phyloP scores from a whole-genome alignment of 2,329 filamentous ascomycete species.

The Exophiala dermatitidis region DNA sequence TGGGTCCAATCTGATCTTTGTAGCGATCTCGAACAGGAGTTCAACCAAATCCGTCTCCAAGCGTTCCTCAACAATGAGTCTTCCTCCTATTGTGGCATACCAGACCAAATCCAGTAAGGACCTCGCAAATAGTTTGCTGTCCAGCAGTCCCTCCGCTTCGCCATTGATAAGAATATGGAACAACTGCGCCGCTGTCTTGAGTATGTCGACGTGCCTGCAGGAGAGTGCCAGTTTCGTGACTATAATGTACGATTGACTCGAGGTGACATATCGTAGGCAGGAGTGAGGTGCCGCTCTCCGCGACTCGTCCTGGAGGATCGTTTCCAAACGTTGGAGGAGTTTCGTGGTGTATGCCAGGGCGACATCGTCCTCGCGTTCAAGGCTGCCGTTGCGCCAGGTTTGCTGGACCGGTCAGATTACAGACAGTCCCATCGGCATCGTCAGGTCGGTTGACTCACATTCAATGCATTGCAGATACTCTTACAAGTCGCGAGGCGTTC shows the following conservation, averaged over 20 bases:
- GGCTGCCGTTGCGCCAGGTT: constrained; percentile 53
- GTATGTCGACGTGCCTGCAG: constrained; percentile 76
- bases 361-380: constrained; percentile 46
- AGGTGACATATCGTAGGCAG: constrained; percentile 79
- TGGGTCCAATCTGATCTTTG: constrained; percentile 87
- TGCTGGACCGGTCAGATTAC: constrained; percentile 38
- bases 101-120: constrained; percentile 81
- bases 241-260: constrained; percentile 80
- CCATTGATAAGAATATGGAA: constrained; percentile 92
- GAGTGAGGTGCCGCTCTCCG: constrained; percentile 82
- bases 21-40: constrained; percentile 88
- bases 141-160: constrained; percentile 90
- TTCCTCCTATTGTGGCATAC: constrained; percentile 55
- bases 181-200: constrained; percentile 74
- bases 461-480: constrained; percentile 52
- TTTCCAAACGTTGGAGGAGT: constrained; percentile 51
- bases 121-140: constrained; percentile 75
- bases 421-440: not conserved
- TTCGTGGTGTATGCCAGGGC: constrained; percentile 45
- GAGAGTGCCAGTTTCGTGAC: constrained; percentile 83
- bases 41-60: constrained; percentile 87
- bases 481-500: constrained; percentile 57
- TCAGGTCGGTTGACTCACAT: constrained; percentile 35
- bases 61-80: constrained; percentile 60
- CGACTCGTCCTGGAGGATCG: constrained; percentile 79